Evolutionary conservation across 2,329 filamentous ascomycete genomes (phyloP).

Genomic region (Verticillium nonalfalfae): DNA sequence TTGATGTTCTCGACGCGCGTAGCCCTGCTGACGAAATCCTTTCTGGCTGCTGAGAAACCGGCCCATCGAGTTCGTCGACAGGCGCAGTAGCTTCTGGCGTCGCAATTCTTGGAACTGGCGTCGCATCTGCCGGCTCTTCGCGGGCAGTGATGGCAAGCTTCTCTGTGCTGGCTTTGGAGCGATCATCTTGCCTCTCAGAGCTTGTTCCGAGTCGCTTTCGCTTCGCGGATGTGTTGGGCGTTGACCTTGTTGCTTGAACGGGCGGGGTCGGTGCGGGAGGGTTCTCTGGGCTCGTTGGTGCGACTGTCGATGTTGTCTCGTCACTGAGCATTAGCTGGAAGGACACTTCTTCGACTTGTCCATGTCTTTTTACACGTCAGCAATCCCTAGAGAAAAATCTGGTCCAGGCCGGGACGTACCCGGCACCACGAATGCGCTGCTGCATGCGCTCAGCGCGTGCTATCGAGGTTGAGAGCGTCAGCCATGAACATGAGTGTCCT

Average conservation of each 20-base stretch:
- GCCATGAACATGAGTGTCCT: slow-evolving; percentile 1
- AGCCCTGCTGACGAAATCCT: slow-evolving; percentile 1
- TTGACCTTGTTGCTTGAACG: slow-evolving; percentile 20
- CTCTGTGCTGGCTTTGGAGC: background rate
- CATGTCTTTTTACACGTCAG: slow-evolving; percentile 31
- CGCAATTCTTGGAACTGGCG: background rate
- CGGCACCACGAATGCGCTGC: slow-evolving; percentile 58
- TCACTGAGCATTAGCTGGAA: slow-evolving; percentile 41
- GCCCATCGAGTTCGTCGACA: background rate
- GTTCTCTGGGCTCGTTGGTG: background rate
- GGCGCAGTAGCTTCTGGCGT: background rate
- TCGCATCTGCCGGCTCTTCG: background rate
- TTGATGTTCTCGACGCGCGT: slow-evolving; percentile 1
- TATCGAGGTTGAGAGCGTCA: slow-evolving; percentile 14
- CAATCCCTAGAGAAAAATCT: background rate
- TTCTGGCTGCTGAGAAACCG: background rate
- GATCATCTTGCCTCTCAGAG: slow-evolving; percentile 12
- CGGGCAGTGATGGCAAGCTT: background rate
- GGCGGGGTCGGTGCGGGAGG: slow-evolving; percentile 12
- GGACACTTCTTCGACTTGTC: slow-evolving; percentile 53
- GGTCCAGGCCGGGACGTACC: slow-evolving; percentile 35
- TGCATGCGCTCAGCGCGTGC: slow-evolving; percentile 57
- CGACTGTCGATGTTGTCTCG: slow-evolving; percentile 7
- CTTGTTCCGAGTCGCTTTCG: slow-evolving; percentile 27
- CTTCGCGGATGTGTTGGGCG: slow-evolving; percentile 43